Conservation (phyloP, 2,329 filamentous ascomycete genomes). For the Chalara sp. region DNA sequence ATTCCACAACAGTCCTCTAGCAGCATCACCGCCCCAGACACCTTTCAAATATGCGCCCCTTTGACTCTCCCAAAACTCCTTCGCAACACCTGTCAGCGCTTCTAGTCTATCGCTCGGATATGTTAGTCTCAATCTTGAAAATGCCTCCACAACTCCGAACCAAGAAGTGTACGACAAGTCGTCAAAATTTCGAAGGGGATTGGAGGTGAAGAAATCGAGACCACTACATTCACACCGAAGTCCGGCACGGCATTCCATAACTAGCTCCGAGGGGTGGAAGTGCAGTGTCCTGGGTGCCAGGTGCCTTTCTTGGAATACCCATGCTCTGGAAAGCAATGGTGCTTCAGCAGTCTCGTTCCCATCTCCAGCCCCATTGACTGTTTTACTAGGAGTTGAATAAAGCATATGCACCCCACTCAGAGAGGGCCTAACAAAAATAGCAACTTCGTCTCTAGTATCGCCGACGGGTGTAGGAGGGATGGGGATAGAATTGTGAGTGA, state of each 20-base stretch:
- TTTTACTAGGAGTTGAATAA: background rate
- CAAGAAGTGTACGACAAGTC: background rate
- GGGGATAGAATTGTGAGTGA: background rate
- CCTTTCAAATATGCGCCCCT: no score
- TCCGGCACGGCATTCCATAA: background rate
- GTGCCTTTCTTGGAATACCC: no score
- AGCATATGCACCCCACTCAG: no score
- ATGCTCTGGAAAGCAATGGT: background rate
- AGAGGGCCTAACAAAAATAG: no score
- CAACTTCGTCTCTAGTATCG: no score
- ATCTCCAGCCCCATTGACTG: background rate
- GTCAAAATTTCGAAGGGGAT: background rate
- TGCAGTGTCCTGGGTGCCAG: no score
- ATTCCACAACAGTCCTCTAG: no score
- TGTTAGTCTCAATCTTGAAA: slow-evolving; percentile 2
- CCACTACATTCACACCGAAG: background rate
- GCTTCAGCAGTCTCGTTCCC: background rate
- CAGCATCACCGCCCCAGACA: no score
- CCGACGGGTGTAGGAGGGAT: no score
- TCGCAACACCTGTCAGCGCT: slow-evolving; percentile 5
- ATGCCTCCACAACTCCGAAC: slow-evolving; percentile 4
- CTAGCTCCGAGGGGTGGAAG: background rate
- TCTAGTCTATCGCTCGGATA: slow-evolving; percentile 4
- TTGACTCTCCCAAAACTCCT: no score
- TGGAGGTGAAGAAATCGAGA: background rate